Evolutionary conservation across 129 eudicot species (phyloP).

Genomic region (Artemisia annua): DNA sequence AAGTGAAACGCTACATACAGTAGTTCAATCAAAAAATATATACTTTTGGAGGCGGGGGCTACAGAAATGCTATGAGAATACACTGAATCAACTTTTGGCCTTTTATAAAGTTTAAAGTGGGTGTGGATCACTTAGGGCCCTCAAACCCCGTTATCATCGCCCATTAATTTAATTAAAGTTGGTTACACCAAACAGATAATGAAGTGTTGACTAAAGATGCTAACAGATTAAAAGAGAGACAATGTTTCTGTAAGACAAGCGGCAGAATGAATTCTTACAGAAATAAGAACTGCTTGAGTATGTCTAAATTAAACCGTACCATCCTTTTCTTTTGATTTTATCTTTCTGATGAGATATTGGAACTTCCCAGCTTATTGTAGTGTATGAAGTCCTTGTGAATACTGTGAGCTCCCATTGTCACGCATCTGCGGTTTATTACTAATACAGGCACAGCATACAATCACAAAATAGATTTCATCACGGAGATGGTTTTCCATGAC

Average conservation of each 20-base stretch:
- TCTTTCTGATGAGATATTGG: no score
- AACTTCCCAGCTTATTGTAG: background rate
- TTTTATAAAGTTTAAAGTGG: background rate
- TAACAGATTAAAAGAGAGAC: background rate
- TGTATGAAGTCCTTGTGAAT: background rate
- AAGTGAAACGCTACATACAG: background rate
- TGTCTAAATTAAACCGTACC: background rate
- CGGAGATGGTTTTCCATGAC: background rate
- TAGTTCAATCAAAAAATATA: background rate
- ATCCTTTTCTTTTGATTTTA: background rate
- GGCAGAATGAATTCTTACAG: background rate
- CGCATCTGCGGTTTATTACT: background rate
- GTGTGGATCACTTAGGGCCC: no score
- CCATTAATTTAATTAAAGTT: background rate
- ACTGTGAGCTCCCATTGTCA: background rate
- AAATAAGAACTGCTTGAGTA: background rate
- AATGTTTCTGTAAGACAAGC: background rate
- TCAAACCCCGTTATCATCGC: background rate
- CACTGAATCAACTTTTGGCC: background rate
- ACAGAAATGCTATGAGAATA: background rate
- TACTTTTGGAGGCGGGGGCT: background rate
- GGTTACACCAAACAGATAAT: background rate
- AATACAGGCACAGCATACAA: background rate
- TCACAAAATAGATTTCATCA: background rate
- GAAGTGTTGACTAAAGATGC: background rate